phyloP scores from a whole-genome alignment of 2,329 filamentous ascomycete genomes.

The Fusarium piperis region DNA sequence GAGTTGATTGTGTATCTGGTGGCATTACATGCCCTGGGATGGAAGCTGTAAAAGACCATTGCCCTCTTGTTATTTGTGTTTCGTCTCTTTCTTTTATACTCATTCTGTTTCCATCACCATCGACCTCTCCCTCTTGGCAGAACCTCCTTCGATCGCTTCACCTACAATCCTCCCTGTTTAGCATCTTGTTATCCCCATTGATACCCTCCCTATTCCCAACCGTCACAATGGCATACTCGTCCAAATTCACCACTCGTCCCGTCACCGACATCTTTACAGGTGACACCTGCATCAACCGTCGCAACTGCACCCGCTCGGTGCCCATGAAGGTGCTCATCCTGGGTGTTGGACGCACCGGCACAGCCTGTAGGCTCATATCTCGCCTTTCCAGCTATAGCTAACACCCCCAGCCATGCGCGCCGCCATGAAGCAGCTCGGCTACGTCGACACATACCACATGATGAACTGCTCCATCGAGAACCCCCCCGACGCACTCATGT shows the following conservation, averaged over 20 bases:
- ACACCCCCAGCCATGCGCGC: conserved; percentile 64
- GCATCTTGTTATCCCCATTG: background rate
- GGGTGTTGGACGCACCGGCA: conserved; percentile 76
- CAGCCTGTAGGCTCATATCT: conserved; percentile 66
- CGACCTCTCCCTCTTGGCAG: background rate
- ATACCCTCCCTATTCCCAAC: background rate
- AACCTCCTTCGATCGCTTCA: background rate
- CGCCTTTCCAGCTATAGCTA: background rate
- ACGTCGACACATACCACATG: conserved; percentile 78
- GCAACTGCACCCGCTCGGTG: conserved; percentile 71
- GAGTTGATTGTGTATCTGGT: background rate
- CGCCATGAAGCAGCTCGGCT: conserved; percentile 73
- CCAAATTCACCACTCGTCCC: conserved; percentile 49
- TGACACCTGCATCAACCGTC: conserved; percentile 74
- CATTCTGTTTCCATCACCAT: background rate
- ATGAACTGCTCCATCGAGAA: conserved; percentile 74
- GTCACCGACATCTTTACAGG: conserved; percentile 69
- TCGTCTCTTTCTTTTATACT: background rate
- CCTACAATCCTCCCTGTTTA: background rate
- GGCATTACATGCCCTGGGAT: background rate
- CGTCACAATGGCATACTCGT: conserved; percentile 43
- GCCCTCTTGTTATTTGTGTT: background rate
- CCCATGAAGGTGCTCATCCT: conserved; percentile 79
- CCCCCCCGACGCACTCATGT: conserved; percentile 68
- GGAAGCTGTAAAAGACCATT: background rate